A percentile compares a stretch with the other conserved stretches of the same genome.
These are phyloP conservation scores for Coccinonectria pachysandricola DNA, from an alignment of 2,329 filamentous ascomycete genomes.

Conservation along the genomic window DNA sequence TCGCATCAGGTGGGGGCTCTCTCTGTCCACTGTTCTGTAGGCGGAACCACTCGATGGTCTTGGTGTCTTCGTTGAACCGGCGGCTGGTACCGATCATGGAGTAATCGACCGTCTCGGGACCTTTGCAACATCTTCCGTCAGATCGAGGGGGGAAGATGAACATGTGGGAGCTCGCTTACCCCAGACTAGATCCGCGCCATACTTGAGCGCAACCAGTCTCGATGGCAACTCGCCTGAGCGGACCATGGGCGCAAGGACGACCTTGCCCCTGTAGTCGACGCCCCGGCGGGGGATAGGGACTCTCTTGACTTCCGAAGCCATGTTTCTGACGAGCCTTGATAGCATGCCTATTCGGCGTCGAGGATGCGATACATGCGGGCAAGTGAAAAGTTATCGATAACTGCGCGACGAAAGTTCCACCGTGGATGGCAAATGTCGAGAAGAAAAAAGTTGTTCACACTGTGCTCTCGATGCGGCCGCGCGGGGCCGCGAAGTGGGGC, in stretches of 20 bases:
- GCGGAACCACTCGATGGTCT: slow-evolving; percentile 78
- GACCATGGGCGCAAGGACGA: slow-evolving; percentile 96
- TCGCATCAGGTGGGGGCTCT: slow-evolving; percentile 40
- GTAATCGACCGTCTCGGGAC: slow-evolving; percentile 88
- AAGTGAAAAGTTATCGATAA: no score
- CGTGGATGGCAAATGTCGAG: no score
- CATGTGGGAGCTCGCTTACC: slow-evolving; percentile 39
- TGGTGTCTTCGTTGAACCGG: slow-evolving; percentile 62
- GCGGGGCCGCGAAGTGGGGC: no score
- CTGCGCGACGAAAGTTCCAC: no score
- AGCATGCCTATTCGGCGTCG: slow-evolving; percentile 19
- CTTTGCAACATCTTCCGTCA: no score
- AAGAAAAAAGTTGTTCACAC: no score
- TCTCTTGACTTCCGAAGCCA: slow-evolving; percentile 50
- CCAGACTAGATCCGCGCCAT: slow-evolving; percentile 96
- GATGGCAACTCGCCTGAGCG: slow-evolving; percentile 93
- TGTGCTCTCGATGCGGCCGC: no score
- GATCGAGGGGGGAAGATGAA: no score
- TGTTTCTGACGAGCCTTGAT: slow-evolving; percentile 33
- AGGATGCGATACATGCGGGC: slow-evolving; percentile 5
- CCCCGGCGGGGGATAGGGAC: slow-evolving; percentile 81
- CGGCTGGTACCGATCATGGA: slow-evolving; percentile 82
- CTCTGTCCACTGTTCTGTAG: slow-evolving; percentile 59
- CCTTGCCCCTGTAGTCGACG: slow-evolving; percentile 86
- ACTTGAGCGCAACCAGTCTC: slow-evolving; percentile 78